Base-by-base conservation (phyloP, 139 green algal species). In the Tetradesmus obliquus region DNA sequence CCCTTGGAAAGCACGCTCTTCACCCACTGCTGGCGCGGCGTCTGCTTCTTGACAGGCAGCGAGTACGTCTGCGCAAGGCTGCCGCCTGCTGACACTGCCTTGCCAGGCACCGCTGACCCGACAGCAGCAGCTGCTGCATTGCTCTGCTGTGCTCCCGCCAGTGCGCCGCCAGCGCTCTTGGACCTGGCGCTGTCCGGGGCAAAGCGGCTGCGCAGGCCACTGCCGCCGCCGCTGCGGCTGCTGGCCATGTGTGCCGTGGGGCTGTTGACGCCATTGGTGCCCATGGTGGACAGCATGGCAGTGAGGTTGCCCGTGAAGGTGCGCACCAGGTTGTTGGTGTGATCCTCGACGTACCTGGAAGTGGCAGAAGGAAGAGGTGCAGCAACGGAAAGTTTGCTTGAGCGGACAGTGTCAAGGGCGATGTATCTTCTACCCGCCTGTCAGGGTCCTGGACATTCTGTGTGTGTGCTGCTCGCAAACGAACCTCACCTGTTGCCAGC, bases 221-320 rank as follows among this genome's bases (percentile, higher is more conserved):
- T n/a, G n/a, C 74, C n/a, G n/a, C n/a, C 74, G 20, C 69, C 20
- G 74, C 74, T 17, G 74, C 74, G 7, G 74, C 74, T 82, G 74
- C 24, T 82, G 74, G 24, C n/a, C 74, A 82, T 51, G 74, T 82
- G n/a, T 3, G 74, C n/a, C 4, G n/a, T 82, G n/a, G 24, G n/a
- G 74, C 74, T 82, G 74, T 76, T 76, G 66, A 76, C 66, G 66
- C 66, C 15, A 19, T 76, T 76, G 66, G 66, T 87, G 82, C 54
- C 45, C 55, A 24, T 87, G 82, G 82, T 91, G 79, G 45, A 58
- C 76, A 91, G 88, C 76, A 87, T 80, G 7, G 88, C 24, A 13
- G 88, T 86, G 9, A 91, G 76, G 88, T 91, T 91, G 79, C 88
- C 88, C 17, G 88, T 91, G 32, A 91, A 91, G 20, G 88, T 91